Percentiles rank a stretch among this genome's conserved stretches.
Evolutionary conservation across 1,139 yeast genomes (phyloP).

Genomic region (Barnettozyma hawaiiensis): DNA sequence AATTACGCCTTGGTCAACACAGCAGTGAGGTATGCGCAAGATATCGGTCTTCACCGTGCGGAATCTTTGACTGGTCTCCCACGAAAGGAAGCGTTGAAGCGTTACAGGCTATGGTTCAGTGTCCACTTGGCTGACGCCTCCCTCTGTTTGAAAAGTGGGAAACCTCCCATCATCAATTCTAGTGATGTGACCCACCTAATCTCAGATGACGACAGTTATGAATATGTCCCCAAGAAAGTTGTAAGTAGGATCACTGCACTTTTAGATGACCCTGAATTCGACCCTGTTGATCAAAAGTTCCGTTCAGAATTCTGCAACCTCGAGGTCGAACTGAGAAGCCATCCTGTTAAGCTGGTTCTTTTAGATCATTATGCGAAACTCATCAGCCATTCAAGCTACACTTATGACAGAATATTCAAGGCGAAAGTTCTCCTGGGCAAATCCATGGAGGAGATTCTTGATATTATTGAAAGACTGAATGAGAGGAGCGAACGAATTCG

Average conservation of each 20-base stretch:
- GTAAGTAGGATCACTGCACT: not conserved
- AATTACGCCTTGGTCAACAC: constrained; percentile 43
- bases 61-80: constrained; percentile 42
- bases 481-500: constrained; percentile 28
- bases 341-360: constrained; percentile 10
- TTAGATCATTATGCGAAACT: constrained; percentile 10
- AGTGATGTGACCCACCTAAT: constrained; percentile 39
- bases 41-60: constrained; percentile 57
- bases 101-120: constrained; percentile 50
- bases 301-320: constrained; percentile 1
- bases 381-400: constrained; percentile 14
- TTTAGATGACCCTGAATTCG: constrained; percentile 3
- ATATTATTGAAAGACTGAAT: constrained; percentile 28
- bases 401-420: constrained; percentile 27
- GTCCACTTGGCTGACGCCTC: constrained; percentile 52
- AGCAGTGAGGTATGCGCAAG: constrained; percentile 56
- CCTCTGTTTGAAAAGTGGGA: constrained; percentile 49
- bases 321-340: not conserved
- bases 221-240: constrained; percentile 1
- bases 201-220: constrained; percentile 5
- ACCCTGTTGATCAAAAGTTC: constrained; percentile 1
- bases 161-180: constrained; percentile 51
- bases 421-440: constrained; percentile 28
- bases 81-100: constrained; percentile 33
- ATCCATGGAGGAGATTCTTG: constrained; percentile 25